These are phyloP conservation scores for Scedosporium apiospermum DNA, from an alignment of 2,329 filamentous ascomycete species.

Conservation along the genomic window DNA sequence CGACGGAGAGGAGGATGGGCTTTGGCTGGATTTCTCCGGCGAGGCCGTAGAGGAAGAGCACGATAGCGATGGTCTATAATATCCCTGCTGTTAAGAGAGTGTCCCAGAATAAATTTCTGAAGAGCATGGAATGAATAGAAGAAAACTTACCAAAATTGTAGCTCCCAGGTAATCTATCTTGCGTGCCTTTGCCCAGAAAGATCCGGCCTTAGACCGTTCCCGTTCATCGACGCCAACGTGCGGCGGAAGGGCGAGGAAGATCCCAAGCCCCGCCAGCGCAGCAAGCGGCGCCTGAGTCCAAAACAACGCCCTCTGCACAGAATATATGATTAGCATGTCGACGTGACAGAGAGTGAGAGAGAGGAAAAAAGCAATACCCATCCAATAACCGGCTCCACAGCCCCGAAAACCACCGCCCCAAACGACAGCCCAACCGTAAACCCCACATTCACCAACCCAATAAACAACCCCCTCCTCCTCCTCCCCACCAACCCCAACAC, in stretches of 20 bases:
- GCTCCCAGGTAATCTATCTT: constrained; percentile 70
- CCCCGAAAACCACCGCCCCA: constrained; percentile 62
- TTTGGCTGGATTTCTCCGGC: constrained; percentile 50
- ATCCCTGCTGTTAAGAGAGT: background rate
- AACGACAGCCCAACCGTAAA: constrained; percentile 64
- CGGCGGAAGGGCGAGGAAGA: constrained; percentile 48
- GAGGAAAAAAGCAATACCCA: constrained; percentile 47
- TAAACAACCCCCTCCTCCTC: constrained; percentile 59
- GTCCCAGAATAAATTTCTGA: no score
- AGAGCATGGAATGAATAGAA: no score
- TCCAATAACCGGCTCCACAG: constrained; percentile 51
- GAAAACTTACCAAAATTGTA: constrained; percentile 45
- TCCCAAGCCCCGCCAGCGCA: constrained; percentile 48
- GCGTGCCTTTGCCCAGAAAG: constrained; percentile 37
- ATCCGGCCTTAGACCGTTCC: background rate
- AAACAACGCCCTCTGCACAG: constrained; percentile 58
- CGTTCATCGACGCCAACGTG: background rate
- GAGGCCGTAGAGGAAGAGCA: constrained; percentile 64
- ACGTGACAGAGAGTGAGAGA: constrained; percentile 4
- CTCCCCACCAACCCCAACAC: constrained; percentile 64
- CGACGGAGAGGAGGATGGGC: constrained; percentile 50
- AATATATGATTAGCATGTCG: background rate
- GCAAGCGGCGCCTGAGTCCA: constrained; percentile 59
- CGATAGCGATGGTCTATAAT: constrained; percentile 49
- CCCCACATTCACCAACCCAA: constrained; percentile 64